Evolutionary conservation across 73 alveolate species (phyloP), one percentile per base, ranked within the genome.

Genomic region (Symbiodinium pilosum): DNA sequence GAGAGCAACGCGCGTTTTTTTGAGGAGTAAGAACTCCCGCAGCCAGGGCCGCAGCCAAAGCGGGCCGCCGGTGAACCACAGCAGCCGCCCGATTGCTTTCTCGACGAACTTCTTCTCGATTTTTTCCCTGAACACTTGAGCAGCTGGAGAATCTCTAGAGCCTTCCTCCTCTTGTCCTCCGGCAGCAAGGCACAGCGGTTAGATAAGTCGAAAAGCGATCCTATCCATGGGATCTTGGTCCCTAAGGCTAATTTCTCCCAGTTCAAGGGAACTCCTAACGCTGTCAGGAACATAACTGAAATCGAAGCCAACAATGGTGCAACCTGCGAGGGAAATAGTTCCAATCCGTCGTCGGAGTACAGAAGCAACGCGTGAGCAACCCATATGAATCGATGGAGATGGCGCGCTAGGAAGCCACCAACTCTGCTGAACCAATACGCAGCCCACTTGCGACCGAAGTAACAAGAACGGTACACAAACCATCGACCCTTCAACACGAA

Each of bases 11-110:
- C 34, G 44, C 4, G 52, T 75, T 36, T 85, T 85, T 41, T 85
- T 28, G 38, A 85, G 40, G 51, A 85, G 47, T 47, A 16, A 85
- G 47, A 85, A 32, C n/a, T 30, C 52, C 52, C 36, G 75, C 36
- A 85, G 52, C 93, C 93, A 85, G n/a, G 93, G 93, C 81, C 32
- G 21, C 81, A 85, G 93, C 93, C 93, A 85, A 47, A 40, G 32
- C 8, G 93, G 77, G 18, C 93, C 93, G 34, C 93, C 93, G 8
- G 51, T 21, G 51, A n/a, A 85, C 93, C 93, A 47, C 20, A 47
- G 7, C 28, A 85, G 43, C 75, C 44, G 39, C 3, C 93, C 77
- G n/a, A 43, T 54, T 2, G 43, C 18, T 51, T 43, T 51, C 69
- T 59, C 43, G 1, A 87, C 40, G 5, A 28, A 34, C 43, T 51